These are phyloP conservation scores for Nannizzia gypsea DNA, from an alignment of 2,329 filamentous ascomycete species.

Conservation along the genomic window DNA sequence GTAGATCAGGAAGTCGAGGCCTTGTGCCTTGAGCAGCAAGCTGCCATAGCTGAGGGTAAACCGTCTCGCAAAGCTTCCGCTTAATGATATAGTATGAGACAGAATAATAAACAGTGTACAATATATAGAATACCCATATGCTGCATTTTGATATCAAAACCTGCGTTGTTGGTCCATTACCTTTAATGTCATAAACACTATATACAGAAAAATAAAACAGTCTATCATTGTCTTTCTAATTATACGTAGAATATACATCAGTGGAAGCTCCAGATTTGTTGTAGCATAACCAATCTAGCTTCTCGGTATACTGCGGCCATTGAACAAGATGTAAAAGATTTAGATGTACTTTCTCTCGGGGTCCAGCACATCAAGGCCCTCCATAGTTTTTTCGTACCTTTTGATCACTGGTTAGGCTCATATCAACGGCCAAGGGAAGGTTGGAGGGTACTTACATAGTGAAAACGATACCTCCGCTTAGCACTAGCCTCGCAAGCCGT, in stretches of 20 bases:
- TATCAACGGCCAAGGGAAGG: neutral
- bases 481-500: constrained; percentile 65
- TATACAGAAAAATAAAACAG: neutral
- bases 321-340: constrained; percentile 5
- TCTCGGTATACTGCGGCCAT: neutral
- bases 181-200: neutral
- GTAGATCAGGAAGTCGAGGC: constrained; percentile 61
- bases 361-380: constrained; percentile 66
- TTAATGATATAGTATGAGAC: neutral
- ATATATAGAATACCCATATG: neutral
- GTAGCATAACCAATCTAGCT: neutral
- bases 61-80: neutral
- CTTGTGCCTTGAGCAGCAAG: constrained; percentile 52
- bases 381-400: constrained; percentile 88
- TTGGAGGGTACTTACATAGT: constrained; percentile 52
- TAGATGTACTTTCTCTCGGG: constrained; percentile 75
- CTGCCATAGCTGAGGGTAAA: neutral
- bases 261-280: neutral
- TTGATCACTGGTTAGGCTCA: neutral
- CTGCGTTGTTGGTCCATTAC: neutral
- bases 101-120: neutral
- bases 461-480: constrained; percentile 95
- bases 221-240: neutral
- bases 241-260: neutral
- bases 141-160: neutral